Evolutionary conservation across 805 yeast species (phyloP), one percentile per base, ranked within the genome.

Genomic region (Kodamaea hsintzibuensis): DNA sequence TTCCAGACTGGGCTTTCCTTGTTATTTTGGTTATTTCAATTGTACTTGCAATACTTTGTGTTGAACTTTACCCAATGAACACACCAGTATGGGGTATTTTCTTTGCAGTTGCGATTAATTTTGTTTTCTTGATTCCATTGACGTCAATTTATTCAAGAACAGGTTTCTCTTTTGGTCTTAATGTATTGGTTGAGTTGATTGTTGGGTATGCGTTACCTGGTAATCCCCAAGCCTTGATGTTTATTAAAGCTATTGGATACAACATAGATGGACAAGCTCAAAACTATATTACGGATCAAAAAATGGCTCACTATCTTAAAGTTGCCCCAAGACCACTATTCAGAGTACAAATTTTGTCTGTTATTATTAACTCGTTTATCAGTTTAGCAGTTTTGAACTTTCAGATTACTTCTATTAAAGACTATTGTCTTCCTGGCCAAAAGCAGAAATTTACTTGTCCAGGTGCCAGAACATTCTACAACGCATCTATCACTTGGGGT

Each of bases 401-500:
- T 46, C 54, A 57, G 30, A 48, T 65, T 14, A 46, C 42, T 27
- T 42, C 49, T 43, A 59, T 67, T 40, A 42, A 54, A 4, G 64
- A 60, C 42, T 62, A 60, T 55, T 68, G 72, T 55, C 3, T 7
- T 0, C 63, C 64, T 1, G 35, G 42, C 25, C 62, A 67, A 19
- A 37, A 17, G 25, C 67, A 68, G 40, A 64, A 63, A 47, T 68
- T 68, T 56, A 56, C 80, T 7, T 69, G 73, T 55, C 71, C 73
- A 39, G 51, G 52, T 22, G 59, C 70, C 6, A 62, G 52, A 10
- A 60, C 62, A 1, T 82, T 80, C 64, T 83, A 72, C 69, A 74
- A 78, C 37, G 81, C 89, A 1, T 79, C 88, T 0, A 76, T 85
- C 18, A 67, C 83, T 49, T 86, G 89, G 89, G 90, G 89, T 51